A percentile compares a stretch with the other conserved stretches of the same genome.
Evolutionary conservation across 345 rosid species (phyloP).

Genomic region (Brassica juncea): DNA sequence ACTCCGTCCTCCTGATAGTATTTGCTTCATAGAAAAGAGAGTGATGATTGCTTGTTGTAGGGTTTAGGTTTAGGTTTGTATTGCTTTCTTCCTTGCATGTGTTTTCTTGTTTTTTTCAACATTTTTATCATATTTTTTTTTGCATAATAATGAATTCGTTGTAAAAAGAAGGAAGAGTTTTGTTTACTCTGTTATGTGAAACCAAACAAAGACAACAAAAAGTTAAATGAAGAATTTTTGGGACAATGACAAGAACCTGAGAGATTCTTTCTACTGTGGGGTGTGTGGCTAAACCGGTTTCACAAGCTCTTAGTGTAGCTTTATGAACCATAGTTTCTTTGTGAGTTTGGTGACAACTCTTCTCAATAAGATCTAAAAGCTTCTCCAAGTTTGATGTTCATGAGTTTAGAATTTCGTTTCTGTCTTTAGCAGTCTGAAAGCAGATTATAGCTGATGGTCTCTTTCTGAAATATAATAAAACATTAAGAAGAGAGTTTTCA

Average conservation of each 20-base stretch:
- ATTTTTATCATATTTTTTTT: constrained; percentile 1
- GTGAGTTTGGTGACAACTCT: constrained; percentile 97
- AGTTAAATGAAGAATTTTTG: constrained; percentile 1
- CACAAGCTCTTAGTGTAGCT: constrained; percentile 68
- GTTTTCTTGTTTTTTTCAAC: neutral
- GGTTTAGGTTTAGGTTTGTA: constrained; percentile 23
- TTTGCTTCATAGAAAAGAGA: neutral
- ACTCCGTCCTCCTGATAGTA: constrained; percentile 31
- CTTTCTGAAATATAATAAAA: constrained; percentile 56
- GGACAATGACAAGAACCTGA: neutral
- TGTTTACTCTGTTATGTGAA: neutral
- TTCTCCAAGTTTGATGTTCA: constrained; percentile 90
- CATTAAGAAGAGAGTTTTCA: constrained; percentile 40
- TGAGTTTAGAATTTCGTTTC: constrained; percentile 83
- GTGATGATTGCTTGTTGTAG: neutral
- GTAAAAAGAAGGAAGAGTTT: neutral
- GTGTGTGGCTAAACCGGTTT: neutral
- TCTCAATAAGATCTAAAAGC: constrained; percentile 87
- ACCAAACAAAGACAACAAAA: constrained; percentile 1
- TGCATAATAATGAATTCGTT: neutral
- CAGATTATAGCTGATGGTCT: constrained; percentile 72
- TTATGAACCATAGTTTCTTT: constrained; percentile 92
- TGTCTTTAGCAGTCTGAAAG: constrained; percentile 73
- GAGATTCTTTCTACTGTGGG: neutral
- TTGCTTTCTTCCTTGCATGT: constrained; percentile 14